phyloP scores from a whole-genome alignment of 2,329 filamentous ascomycete species.

The Alternaria incomplexa region DNA sequence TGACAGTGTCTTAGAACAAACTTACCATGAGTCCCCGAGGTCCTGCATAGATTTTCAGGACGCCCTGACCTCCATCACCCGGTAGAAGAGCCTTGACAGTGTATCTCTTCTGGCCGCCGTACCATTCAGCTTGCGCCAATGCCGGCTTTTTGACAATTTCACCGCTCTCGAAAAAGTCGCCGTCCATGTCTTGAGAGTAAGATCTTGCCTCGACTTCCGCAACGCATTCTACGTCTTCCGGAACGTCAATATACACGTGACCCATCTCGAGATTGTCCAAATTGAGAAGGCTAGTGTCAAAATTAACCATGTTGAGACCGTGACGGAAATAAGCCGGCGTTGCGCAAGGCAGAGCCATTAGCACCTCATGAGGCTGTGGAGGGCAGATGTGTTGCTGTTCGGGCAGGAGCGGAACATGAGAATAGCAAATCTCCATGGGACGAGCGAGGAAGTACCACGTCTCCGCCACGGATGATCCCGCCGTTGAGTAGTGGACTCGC shows the following conservation, averaged over 20 bases:
- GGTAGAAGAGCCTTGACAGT: constrained; percentile 92
- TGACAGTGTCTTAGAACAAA: neutral
- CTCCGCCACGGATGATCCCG: constrained; percentile 74
- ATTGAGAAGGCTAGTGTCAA: constrained; percentile 83
- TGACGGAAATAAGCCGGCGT: constrained; percentile 90
- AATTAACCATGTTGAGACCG: constrained; percentile 79
- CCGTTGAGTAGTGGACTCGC: constrained; percentile 76
- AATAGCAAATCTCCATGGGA: constrained; percentile 91
- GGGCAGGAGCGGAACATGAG: constrained; percentile 86
- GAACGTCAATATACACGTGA: constrained; percentile 86
- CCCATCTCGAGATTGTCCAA: constrained; percentile 94
- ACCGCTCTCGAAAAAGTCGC: constrained; percentile 91
- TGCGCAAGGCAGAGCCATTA: constrained; percentile 84
- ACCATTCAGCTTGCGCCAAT: constrained; percentile 90
- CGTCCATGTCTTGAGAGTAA: constrained; percentile 82
- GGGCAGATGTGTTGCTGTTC: constrained; percentile 93
- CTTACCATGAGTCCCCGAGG: constrained; percentile 85
- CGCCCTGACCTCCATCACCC: constrained; percentile 86
- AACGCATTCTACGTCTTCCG: constrained; percentile 86
- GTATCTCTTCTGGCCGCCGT: constrained; percentile 84
- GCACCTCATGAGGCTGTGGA: constrained; percentile 80
- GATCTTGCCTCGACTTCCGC: constrained; percentile 89
- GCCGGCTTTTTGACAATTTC: constrained; percentile 85
- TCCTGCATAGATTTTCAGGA: constrained; percentile 90
- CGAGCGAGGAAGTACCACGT: constrained; percentile 92